Percentiles rank a stretch among this genome's conserved stretches.
Conservation (phyloP, 1,284 basidiomycete species). For the Moesziomyces sp. region DNA sequence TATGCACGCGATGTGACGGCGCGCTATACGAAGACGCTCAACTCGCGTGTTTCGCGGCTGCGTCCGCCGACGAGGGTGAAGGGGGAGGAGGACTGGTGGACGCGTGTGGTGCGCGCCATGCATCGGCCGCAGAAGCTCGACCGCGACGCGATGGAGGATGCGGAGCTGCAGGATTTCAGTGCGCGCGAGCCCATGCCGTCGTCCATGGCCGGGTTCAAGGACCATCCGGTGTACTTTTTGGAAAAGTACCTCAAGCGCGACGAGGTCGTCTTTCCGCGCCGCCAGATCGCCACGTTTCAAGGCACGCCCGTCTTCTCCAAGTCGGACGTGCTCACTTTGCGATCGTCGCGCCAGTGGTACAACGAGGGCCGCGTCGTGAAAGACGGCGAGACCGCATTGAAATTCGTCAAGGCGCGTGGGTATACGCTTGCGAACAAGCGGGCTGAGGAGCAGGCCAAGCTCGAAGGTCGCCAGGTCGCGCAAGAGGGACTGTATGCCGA, state of each 20-base stretch:
- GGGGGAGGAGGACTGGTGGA: conserved; percentile 83
- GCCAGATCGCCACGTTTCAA: conserved; percentile 87
- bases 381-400: conserved; percentile 83
- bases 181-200: conserved; percentile 93
- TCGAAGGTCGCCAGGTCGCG: conserved; percentile 65
- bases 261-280: conserved; percentile 83
- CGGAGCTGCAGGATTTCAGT: conserved; percentile 83
- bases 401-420: conserved; percentile 86
- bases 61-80: conserved; percentile 78
- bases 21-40: conserved; percentile 79
- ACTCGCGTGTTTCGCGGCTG: conserved; percentile 82
- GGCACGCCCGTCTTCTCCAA: conserved; percentile 93
- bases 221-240: conserved; percentile 92
- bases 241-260: conserved; percentile 87
- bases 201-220: conserved; percentile 90
- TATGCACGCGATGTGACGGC: conserved; percentile 72
- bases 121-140: conserved; percentile 71
- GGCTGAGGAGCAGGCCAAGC: conserved; percentile 80
- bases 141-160: conserved; percentile 91
- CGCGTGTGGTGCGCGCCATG: conserved; percentile 53
- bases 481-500: conserved; percentile 82
- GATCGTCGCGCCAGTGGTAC: conserved; percentile 95
- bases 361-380: conserved; percentile 81
- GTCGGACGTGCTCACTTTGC: conserved; percentile 81
- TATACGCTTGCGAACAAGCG: conserved; percentile 84